Base-by-base conservation (phyloP, 495 filamentous ascomycete species). In the Bacidia rubella region DNA sequence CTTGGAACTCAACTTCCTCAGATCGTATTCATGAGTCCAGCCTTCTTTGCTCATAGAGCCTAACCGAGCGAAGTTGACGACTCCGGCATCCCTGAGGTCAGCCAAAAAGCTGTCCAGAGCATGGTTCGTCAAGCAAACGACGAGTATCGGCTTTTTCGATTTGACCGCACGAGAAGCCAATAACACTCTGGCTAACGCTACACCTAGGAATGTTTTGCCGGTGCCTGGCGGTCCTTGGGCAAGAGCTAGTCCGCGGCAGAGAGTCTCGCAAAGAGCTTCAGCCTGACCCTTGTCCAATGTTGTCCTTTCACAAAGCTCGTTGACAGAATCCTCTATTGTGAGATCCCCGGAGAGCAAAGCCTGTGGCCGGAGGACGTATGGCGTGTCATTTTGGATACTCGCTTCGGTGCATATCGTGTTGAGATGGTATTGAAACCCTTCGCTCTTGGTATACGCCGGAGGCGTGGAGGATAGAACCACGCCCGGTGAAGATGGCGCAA, bases 161-260 rank as follows among this genome's bases (percentile, higher is more conserved):
- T 68, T 65, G n/a, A 55, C 50, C 0, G 39, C 47, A 41, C 72
- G 71, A 56, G 83, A 82, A 2, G 61, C 68, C 3, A 88, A 63
- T 7, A 88, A 61, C 1, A 75, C 70, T 52, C 78, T 75, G 15
- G 81, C 72, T 19, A 78, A 50, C 52, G 70, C 53, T 5, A 68
- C 54, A 2, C 65, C 66, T 5, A 65, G 56, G 38, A 56, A 61
- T 23, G 63, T 65, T 63, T 88, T 87, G 12, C 85, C 85, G 0
- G 83, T 87, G 2, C 85, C 85, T 0, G 85, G 85, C 0, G 85
- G 85, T 0, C 85, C 85, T 66, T 88, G 84, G 24, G 85, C 81
- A 1, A 86, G 65, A 2, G 78, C 76, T 11, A 85, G 51, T 5
- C 66, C 70, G 2, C 73, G 67, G 2, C 65, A 70, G 1, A 89